A percentile compares a stretch with the other conserved stretches of the same genome.
phyloP scores from a whole-genome alignment of 2,329 filamentous ascomycete genomes.

The Phoma sp. region DNA sequence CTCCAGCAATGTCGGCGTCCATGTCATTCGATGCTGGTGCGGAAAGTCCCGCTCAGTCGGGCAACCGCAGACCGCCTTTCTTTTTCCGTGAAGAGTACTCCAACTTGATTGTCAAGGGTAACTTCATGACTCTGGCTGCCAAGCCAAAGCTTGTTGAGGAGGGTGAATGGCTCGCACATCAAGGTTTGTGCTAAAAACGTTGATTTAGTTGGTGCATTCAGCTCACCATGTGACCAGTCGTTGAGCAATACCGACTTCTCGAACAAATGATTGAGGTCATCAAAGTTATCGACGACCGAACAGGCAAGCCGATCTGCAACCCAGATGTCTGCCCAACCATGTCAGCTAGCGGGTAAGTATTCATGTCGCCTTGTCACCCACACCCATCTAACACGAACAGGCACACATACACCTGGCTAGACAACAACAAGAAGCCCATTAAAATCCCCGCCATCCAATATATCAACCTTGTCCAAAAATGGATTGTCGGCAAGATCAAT shows the following conservation, averaged over 20 bases:
- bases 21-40: constrained; percentile 69
- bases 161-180: constrained; percentile 95
- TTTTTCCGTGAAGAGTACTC: constrained; percentile 80
- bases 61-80: constrained; percentile 73
- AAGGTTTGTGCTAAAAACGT: constrained; percentile 65
- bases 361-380: not conserved
- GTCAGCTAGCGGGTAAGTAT: constrained; percentile 86
- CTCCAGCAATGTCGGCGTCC: constrained; percentile 48
- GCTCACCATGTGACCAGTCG: constrained; percentile 65
- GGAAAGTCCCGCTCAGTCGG: constrained; percentile 44
- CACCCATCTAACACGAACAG: constrained; percentile 46
- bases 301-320: constrained; percentile 81
- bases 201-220: constrained; percentile 1
- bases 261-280: constrained; percentile 90
- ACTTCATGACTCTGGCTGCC: constrained; percentile 94
- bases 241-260: constrained; percentile 89
- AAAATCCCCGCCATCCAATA: constrained; percentile 93
- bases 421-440: constrained; percentile 83
- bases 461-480: constrained; percentile 94
- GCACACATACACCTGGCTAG: constrained; percentile 96
- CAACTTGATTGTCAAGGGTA: constrained; percentile 92
- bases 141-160: constrained; percentile 92
- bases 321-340: constrained; percentile 84
- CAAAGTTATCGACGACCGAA: constrained; percentile 82
- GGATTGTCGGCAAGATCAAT: constrained; percentile 95